Conservation (phyloP, 2,329 filamentous ascomycete genomes). For the Stemphylium vesicarium region DNA sequence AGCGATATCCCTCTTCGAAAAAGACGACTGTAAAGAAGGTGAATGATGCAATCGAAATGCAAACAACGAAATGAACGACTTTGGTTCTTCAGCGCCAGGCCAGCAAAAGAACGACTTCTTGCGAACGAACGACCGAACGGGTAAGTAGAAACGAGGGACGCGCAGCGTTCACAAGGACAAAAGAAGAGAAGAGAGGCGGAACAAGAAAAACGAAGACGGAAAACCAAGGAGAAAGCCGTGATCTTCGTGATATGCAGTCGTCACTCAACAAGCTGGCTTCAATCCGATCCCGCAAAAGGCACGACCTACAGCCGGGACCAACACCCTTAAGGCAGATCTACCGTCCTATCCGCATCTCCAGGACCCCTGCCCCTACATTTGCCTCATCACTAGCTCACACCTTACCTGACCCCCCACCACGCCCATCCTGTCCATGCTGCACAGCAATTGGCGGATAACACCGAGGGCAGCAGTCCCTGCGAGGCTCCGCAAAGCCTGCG, state of each 20-base stretch:
- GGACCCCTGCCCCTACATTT: background rate
- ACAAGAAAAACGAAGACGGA: conserved; percentile 16
- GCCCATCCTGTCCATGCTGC: background rate
- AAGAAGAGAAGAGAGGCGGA: background rate
- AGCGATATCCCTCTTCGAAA: conserved; percentile 14
- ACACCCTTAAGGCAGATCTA: conserved; percentile 33
- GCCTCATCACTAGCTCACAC: background rate
- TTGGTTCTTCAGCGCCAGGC: conserved; percentile 30
- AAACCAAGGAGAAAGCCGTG: conserved; percentile 13
- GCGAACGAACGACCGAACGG: conserved; percentile 17
- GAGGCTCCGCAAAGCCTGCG: background rate
- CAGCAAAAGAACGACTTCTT: conserved; percentile 36
- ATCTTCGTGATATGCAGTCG: conserved; percentile 36
- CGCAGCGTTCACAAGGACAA: conserved; percentile 36
- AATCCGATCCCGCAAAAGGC: background rate
- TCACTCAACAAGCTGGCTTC: conserved; percentile 33
- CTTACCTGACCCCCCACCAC: background rate
- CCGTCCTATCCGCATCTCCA: background rate
- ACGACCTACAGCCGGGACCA: conserved; percentile 10
- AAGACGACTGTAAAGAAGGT: conserved; percentile 36
- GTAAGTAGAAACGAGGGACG: conserved; percentile 31
- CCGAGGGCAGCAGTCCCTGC: conserved; percentile 19
- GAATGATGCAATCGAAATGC: conserved; percentile 29
- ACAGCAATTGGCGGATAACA: conserved; percentile 19
- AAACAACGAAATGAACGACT: conserved; percentile 21